Percentiles rank a stretch among this genome's conserved stretches.
phyloP scores from a whole-genome alignment of 2,329 filamentous ascomycete species.

The Claviceps lovelessii region DNA sequence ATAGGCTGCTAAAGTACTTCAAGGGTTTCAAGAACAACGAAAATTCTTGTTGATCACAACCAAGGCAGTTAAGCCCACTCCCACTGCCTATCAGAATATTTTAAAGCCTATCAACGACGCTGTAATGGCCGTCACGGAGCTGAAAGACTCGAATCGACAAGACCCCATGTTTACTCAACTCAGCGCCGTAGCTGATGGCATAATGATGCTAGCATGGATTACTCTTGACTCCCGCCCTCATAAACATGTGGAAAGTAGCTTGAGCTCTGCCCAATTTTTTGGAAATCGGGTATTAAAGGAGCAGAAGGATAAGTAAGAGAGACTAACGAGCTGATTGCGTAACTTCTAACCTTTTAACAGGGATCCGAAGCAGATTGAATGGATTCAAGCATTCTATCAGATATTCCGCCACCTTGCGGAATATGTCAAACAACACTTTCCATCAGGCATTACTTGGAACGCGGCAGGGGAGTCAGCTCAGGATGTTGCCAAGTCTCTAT shows the following conservation, averaged over 20 bases:
- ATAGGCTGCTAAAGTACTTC: constrained; percentile 37
- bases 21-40: constrained; percentile 70
- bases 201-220: constrained; percentile 83
- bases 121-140: constrained; percentile 62
- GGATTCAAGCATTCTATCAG: constrained; percentile 84
- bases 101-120: constrained; percentile 77
- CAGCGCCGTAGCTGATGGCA: constrained; percentile 77
- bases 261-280: constrained; percentile 79
- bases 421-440: constrained; percentile 74
- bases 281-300: constrained; percentile 90
- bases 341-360: constrained; percentile 26
- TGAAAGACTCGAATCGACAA: constrained; percentile 69
- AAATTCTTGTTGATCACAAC: constrained; percentile 78
- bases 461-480: constrained; percentile 56
- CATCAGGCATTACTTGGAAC: constrained; percentile 77
- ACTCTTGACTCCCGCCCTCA: constrained; percentile 68
- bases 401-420: constrained; percentile 72
- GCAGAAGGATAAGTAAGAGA: constrained; percentile 53
- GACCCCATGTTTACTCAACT: constrained; percentile 68
- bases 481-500: constrained; percentile 47
- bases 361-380: constrained; percentile 68
- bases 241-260: constrained; percentile 71
- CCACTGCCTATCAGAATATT: constrained; percentile 55
- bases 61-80: constrained; percentile 82
- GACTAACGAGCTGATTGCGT: not conserved